Conservation (phyloP, 108 stramenopile species). For the Chaetoceros tenuissimus region DNA sequence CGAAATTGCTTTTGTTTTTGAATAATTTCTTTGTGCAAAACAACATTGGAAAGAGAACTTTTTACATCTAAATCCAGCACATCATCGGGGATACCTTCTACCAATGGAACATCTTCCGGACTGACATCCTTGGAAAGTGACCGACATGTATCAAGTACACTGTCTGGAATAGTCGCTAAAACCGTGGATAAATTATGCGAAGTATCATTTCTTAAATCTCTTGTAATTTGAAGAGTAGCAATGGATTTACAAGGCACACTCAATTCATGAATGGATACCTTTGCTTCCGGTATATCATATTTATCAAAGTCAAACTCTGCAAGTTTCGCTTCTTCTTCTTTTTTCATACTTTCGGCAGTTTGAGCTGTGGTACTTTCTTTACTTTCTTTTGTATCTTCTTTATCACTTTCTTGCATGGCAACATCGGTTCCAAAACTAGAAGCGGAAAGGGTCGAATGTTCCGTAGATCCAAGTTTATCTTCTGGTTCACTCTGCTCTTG, state of each 20-base stretch:
- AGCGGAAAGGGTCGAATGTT: too few species aligned
- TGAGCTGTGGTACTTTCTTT: too few species aligned
- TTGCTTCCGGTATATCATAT: slow-evolving; percentile 42
- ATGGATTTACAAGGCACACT: slow-evolving; percentile 67
- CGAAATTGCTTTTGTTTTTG: slow-evolving; percentile 51
- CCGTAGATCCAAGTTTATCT: too few species aligned
- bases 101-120: slow-evolving; percentile 9
- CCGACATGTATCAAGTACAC: slow-evolving; percentile 35
- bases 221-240: slow-evolving; percentile 72
- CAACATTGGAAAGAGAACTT: slow-evolving; percentile 45
- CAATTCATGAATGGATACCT: slow-evolving; percentile 51
- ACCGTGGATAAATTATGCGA: slow-evolving; percentile 47
- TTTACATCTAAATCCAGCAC: slow-evolving; percentile 61
- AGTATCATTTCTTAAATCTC: slow-evolving; percentile 68
- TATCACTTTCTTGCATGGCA: background rate
- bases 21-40: slow-evolving; percentile 45
- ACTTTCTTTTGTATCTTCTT: background rate
- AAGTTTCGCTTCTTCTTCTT: slow-evolving; percentile 1
- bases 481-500: background rate
- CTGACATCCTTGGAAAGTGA: slow-evolving; percentile 6
- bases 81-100: slow-evolving; percentile 30
- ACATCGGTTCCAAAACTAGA: background rate
- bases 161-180: slow-evolving; percentile 41
- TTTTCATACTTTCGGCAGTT: background rate
- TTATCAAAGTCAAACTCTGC: background rate